Evolutionary conservation across 257 asterid genomes (phyloP).

Genomic region (Solanum clarkiae): DNA sequence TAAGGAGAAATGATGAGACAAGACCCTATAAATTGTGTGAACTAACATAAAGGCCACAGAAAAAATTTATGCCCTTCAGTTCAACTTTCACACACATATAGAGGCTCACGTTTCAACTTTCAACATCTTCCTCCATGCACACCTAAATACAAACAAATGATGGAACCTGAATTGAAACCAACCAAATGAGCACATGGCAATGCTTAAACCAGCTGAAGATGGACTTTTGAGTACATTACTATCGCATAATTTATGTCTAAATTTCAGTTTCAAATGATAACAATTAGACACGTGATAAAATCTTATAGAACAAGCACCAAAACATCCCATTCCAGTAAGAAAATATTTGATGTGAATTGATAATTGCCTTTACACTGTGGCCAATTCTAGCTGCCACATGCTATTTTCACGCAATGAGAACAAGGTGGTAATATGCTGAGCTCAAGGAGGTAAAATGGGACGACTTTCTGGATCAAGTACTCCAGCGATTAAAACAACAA

Average conservation of each 20-base stretch:
- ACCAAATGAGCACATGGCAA: background rate
- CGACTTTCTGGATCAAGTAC: constrained; percentile 45
- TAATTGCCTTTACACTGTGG: background rate
- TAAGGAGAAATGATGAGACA: background rate
- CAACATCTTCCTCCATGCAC: background rate
- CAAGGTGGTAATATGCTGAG: background rate
- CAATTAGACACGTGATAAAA: background rate
- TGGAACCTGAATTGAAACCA: background rate
- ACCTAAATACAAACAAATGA: background rate
- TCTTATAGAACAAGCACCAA: background rate
- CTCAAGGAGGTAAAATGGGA: constrained; percentile 20
- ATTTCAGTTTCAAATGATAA: background rate
- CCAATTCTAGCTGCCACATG: background rate
- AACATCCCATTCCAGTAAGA: background rate
- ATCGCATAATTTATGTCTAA: background rate
- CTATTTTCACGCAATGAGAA: background rate
- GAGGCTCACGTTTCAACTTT: background rate
- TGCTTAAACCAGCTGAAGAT: background rate
- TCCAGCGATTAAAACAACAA: constrained; percentile 52
- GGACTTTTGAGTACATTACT: background rate
- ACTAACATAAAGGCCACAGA: background rate
- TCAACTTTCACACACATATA: background rate
- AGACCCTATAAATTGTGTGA: background rate
- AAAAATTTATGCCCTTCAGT: background rate
- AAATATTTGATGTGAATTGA: background rate